Base-by-base conservation (phyloP, 2,329 filamentous ascomycete genomes). In the Phialophora tarda region DNA sequence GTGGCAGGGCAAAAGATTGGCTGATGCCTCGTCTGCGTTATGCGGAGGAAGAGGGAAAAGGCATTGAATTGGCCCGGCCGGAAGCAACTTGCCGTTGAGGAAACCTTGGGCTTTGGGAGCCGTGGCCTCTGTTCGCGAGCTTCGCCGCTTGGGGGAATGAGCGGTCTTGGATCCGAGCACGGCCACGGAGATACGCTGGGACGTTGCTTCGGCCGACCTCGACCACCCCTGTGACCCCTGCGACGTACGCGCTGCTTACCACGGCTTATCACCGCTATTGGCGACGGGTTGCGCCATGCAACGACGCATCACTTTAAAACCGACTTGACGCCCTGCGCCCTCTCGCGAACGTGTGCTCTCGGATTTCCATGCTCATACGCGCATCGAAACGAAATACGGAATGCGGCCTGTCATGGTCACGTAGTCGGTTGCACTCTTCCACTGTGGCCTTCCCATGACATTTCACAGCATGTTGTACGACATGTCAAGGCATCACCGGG, bases 1-100 rank as follows among this genome's bases (percentile, higher is more conserved):
- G 44, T 60, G 58, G 47, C 58, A 60, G 58, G 28, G 58, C 58
- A 60, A 21, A 14, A 53, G 34, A 65, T 65, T 65, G 66, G 60
- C 53, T 56, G 51, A 50, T 58, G 66, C 28, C 58, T 60, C 24
- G 4, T 44, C 30, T 34, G 60, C 63, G 57, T 55, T 50, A 63
- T 61, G 55, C 48, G 4, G 38, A 51, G 14, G 21, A 55, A 23
- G 50, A 34, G 38, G n/a, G 38, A 44, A 44, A 44, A 44, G 38
- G 38, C 4, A 44, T 56, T 30, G 50, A 61, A 38, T 60, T 65
- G 32, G 44, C 53, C 56, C 58, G 54, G 34, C 61, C 67, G 67
- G 67, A 60, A 56, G 58, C 64, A 14, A 41, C 26, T 26, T 61
- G 63, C 63, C 63, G 63, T 47, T 61, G 51, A 38, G 17, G n/a